phyloP scores from a whole-genome alignment of 2,329 filamentous ascomycete genomes.

The Claviceps fusiformis region DNA sequence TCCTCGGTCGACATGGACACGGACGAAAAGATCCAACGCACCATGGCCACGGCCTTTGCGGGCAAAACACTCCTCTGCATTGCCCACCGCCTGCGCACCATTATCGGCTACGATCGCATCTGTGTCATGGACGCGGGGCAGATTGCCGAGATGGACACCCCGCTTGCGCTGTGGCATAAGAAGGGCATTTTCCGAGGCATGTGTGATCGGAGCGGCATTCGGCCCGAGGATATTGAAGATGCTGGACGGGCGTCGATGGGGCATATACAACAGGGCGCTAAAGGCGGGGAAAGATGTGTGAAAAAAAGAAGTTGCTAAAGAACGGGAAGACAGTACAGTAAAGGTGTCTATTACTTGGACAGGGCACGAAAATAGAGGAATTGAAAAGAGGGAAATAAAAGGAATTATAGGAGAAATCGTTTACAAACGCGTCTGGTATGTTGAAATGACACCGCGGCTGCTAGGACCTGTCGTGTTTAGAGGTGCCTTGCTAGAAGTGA shows the following conservation, averaged over 20 bases:
- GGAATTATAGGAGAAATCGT: too few relatives aligned
- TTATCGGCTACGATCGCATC: constrained; percentile 88
- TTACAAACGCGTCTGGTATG: too few relatives aligned
- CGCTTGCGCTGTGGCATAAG: constrained; percentile 56
- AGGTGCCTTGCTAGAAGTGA: too few relatives aligned
- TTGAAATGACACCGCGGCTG: too few relatives aligned
- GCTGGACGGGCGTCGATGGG: constrained; percentile 14
- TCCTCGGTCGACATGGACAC: constrained; percentile 91
- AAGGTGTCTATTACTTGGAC: too few relatives aligned
- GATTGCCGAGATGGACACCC: constrained; percentile 78
- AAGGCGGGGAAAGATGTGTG: too few relatives aligned
- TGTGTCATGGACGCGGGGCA: constrained; percentile 86
- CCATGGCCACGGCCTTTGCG: constrained; percentile 72
- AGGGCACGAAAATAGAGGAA: too few relatives aligned
- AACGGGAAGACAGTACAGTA: too few relatives aligned
- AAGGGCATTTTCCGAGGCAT: constrained; percentile 76
- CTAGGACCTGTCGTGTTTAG: too few relatives aligned
- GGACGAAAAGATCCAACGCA: constrained; percentile 85
- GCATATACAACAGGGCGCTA: background rate
- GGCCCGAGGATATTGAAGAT: constrained; percentile 40
- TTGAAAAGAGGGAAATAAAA: too few relatives aligned
- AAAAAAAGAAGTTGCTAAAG: too few relatives aligned
- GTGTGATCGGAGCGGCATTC: constrained; percentile 78
- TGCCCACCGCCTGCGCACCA: constrained; percentile 81
- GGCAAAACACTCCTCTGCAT: constrained; percentile 87